Percentiles rank a stretch among this genome's conserved stretches.
These are phyloP conservation scores for Plenodomus lindquistii DNA, from an alignment of 2,329 filamentous ascomycete species.

Conservation along the genomic window DNA sequence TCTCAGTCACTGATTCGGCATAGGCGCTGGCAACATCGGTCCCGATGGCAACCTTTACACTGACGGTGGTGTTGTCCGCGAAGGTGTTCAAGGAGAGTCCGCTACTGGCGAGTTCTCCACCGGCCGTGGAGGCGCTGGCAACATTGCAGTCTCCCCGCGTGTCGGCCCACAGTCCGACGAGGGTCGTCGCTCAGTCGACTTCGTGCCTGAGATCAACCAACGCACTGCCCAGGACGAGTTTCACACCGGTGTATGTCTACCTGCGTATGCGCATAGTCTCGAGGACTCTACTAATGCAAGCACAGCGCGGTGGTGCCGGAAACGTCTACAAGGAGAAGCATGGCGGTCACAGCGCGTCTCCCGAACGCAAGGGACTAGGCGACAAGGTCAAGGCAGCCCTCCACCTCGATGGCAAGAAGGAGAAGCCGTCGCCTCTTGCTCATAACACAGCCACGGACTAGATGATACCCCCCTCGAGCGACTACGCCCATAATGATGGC, in stretches of 20 bases:
- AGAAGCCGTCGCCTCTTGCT: conserved; percentile 36
- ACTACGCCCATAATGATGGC: conserved; percentile 4
- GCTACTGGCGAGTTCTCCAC: conserved; percentile 46
- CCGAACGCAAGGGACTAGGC: conserved; percentile 43
- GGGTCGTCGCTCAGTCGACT: conserved; percentile 43
- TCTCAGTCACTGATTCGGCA: conserved; percentile 8
- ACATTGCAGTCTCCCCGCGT: conserved; percentile 44
- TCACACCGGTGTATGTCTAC: conserved; percentile 50
- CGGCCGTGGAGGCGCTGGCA: conserved; percentile 49
- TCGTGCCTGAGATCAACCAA: conserved; percentile 50
- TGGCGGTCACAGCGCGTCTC: conserved; percentile 48
- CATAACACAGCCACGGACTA: conserved; percentile 25
- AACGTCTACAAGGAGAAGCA: conserved; percentile 55
- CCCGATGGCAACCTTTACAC: conserved; percentile 53
- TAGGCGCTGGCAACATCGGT: conserved; percentile 63
- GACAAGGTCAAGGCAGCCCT: conserved; percentile 52
- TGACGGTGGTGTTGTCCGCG: conserved; percentile 52
- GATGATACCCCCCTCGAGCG: conserved; percentile 28
- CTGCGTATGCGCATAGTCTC: no score
- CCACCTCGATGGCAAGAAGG: conserved; percentile 38
- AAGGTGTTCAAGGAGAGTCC: conserved; percentile 48
- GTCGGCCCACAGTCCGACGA: conserved; percentile 30
- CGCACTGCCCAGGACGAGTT: conserved; percentile 48
- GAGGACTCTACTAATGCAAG: conserved; percentile 12
- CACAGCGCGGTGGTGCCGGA: conserved; percentile 50